Evolutionary conservation across 2,329 filamentous ascomycete genomes (phyloP), one percentile per base, ranked within the genome.

Genomic region (Cladosporium sp.): DNA sequence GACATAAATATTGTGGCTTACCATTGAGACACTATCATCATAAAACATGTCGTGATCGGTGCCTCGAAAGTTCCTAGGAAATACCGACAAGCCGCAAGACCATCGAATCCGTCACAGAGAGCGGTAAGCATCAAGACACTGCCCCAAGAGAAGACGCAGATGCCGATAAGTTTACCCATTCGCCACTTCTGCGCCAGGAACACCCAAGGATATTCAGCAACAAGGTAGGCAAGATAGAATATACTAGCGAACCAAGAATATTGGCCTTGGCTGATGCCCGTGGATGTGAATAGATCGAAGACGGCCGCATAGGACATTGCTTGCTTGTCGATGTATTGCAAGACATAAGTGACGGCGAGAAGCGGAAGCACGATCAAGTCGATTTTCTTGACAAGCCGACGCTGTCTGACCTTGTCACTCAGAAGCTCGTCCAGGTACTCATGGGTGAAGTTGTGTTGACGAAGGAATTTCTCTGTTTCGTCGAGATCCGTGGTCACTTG

Each of bases 31-130:
- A 61, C 58, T 19, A 59, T 57, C 58, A 61, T 56, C 58, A 61
- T 60, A 40, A 61, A 61, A 9, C 57, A 56, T 1, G 59, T 58
- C 73, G 0, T 83, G 62, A 83, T 86, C 32, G 80, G 79, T 0
- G 84, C 80, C 64, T 88, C 85, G 58, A 87, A 87, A 52, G 85
- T 78, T 54, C 85, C 85, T 2, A 88, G 76, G 7, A 88, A 68
- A 0, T 80, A 84, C 17, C 85, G 78, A 12, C 85, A 79, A 1
- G 73, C 64, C 1, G 86, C 71, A 1, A 88, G 71, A 1, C 80
- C 75, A 0, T 72, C 67, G 57, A 87, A 88, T 62, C 75, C 81
- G 45, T 72, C 70, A 65, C 79, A 82, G 2, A 78, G 80, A 1
- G 84, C 77, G 53, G 85, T 83, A 53, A 79, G 74, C 6, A 80